Conservation (phyloP, 2,329 filamentous ascomycete species). For the Sporothrix globosa region DNA sequence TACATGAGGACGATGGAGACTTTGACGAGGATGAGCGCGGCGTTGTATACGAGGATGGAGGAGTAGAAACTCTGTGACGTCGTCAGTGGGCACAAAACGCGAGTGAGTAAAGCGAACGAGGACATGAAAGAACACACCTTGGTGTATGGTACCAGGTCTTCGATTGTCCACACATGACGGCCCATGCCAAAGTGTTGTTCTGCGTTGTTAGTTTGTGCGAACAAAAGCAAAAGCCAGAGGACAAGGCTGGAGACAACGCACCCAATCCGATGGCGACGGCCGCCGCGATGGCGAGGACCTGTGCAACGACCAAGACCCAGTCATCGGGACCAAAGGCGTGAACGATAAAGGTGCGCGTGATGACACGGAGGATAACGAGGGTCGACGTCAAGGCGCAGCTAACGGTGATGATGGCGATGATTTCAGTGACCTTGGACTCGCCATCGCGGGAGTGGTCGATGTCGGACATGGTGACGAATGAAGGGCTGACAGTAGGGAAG, state of each 20-base stretch:
- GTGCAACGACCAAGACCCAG: conserved; percentile 2
- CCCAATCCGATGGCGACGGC: conserved; percentile 5
- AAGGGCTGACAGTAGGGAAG: too few species aligned
- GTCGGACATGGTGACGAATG: conserved; percentile 3
- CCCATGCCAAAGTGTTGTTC: conserved; percentile 33
- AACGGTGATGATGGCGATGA: conserved; percentile 38
- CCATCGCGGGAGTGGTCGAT: conserved; percentile 34
- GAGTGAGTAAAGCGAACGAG: background rate
- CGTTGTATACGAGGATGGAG: conserved; percentile 43
- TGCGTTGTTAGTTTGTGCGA: background rate
- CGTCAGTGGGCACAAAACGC: background rate
- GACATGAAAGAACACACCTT: background rate
- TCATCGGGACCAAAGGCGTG: background rate
- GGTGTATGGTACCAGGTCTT: conserved; percentile 1
- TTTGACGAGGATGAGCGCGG: conserved; percentile 42
- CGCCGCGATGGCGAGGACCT: conserved; percentile 7
- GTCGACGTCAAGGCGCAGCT: conserved; percentile 33
- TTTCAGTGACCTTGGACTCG: conserved; percentile 36
- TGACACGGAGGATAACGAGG: background rate
- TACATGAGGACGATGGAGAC: conserved; percentile 46
- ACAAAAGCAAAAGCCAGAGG: background rate
- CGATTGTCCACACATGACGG: conserved; percentile 31
- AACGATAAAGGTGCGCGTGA: conserved; percentile 21
- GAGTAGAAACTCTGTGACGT: conserved; percentile 40
- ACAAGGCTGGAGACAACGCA: background rate